Conservation (phyloP, 345 rosid species). For the Cardamine occulta region DNA sequence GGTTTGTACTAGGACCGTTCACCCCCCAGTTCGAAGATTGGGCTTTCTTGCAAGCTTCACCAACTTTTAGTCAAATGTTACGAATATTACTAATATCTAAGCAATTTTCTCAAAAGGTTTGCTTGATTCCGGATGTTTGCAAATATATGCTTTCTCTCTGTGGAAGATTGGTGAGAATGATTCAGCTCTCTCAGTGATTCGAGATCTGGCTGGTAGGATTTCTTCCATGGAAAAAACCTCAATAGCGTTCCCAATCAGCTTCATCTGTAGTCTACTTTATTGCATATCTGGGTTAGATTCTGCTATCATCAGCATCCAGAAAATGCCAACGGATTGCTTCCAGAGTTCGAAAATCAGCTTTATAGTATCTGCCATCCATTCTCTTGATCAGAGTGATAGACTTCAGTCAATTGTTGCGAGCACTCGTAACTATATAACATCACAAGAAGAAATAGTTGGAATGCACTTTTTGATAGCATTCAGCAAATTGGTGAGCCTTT, state of each 20-base stretch:
- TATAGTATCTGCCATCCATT: conserved; percentile 69
- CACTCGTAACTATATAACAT: conserved; percentile 53
- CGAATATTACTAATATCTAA: background rate
- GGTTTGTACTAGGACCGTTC: conserved; percentile 48
- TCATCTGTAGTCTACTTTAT: conserved; percentile 80
- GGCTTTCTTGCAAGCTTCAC: conserved; percentile 2
- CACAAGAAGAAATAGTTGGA: conserved; percentile 61
- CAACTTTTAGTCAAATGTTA: background rate
- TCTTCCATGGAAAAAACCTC: conserved; percentile 61
- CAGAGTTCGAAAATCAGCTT: conserved; percentile 71
- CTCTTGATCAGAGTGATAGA: conserved; percentile 71
- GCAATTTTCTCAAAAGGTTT: conserved; percentile 51
- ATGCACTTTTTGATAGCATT: conserved; percentile 84
- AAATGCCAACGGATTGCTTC: conserved; percentile 75
- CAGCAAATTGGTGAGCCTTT: conserved; percentile 68
- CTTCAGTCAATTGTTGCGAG: conserved; percentile 67
- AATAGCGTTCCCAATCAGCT: conserved; percentile 69
- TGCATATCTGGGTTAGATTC: conserved; percentile 74
- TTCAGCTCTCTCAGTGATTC: conserved; percentile 61
- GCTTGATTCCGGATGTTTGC: conserved; percentile 75
- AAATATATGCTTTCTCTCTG: conserved; percentile 79
- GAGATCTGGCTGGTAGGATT: conserved; percentile 62
- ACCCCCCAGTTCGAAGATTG: background rate
- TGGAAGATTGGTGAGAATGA: conserved; percentile 82
- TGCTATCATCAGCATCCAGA: conserved; percentile 67